These are phyloP conservation scores for Verticillium zaregamsianum DNA, from an alignment of 2,329 filamentous ascomycete species.

Conservation along the genomic window DNA sequence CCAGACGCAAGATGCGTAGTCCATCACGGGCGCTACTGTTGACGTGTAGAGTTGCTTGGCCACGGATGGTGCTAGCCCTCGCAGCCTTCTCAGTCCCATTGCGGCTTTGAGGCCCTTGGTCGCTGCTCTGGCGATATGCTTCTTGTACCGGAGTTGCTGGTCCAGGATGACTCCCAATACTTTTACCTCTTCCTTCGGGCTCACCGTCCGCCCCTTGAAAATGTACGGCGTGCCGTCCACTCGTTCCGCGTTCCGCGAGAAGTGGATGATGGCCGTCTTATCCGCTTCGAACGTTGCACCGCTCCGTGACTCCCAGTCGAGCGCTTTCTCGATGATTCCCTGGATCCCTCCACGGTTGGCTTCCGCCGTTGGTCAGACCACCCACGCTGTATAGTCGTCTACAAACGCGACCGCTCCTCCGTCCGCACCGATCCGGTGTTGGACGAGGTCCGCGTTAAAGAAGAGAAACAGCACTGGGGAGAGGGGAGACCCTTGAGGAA, in stretches of 20 bases:
- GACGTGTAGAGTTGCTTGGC: slow-evolving; percentile 17
- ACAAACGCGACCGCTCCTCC: slow-evolving; percentile 17
- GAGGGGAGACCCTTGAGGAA: slow-evolving; percentile 27
- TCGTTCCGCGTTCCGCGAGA: background rate
- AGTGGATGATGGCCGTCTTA: slow-evolving; percentile 18
- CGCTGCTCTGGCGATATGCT: slow-evolving; percentile 7
- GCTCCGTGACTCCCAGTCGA: slow-evolving; percentile 18
- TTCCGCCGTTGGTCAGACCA: background rate
- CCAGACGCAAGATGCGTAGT: slow-evolving; percentile 18
- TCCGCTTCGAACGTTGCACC: slow-evolving; percentile 19
- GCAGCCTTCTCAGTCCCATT: slow-evolving; percentile 9
- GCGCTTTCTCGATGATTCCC: slow-evolving; percentile 15
- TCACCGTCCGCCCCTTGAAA: background rate
- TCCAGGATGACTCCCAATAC: slow-evolving; percentile 18
- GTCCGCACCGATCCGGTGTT: slow-evolving; percentile 18
- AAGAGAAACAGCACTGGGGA: slow-evolving; percentile 31
- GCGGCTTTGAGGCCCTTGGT: slow-evolving; percentile 11
- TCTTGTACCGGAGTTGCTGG: slow-evolving; percentile 6
- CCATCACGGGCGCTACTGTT: slow-evolving; percentile 16
- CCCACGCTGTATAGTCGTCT: background rate
- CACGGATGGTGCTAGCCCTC: slow-evolving; percentile 13
- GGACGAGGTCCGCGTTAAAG: slow-evolving; percentile 20
- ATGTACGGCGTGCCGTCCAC: background rate
- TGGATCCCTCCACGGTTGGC: slow-evolving; percentile 15
- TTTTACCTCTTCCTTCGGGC: slow-evolving; percentile 1